Evolutionary conservation across 139 green algal genomes (phyloP), one percentile per base, ranked within the genome.

Genomic region (Micromonas commoda): DNA sequence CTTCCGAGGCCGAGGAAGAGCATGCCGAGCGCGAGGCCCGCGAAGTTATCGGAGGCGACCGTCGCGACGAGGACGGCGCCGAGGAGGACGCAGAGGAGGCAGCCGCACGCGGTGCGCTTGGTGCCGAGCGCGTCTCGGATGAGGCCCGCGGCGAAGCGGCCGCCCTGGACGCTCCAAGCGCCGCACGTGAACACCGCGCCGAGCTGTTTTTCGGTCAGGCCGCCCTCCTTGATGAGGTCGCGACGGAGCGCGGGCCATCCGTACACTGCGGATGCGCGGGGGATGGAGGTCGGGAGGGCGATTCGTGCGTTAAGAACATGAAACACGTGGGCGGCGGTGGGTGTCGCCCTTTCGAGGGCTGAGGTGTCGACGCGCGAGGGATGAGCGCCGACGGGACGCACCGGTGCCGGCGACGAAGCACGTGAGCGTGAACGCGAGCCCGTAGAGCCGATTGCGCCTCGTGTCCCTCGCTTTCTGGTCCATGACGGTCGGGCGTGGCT

Each of bases 201-300:
- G 37, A 76, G 38, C 70, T 33, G 23, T 31, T 71, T 63, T 31
- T 78, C 72, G 32, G 24, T 28, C 0, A 33, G 20, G 13, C 21
- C 34, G 3, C 21, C 52, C 13, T 54, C 52, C 1, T 52, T 6
- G 37, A 71, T 1, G 2, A 78, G 31, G 29, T 35, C 23, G 20
- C 34, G n/a, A 2, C 72, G 72, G 29, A 78, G 53, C 16, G 54
- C 31, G 28, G 72, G 72, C 51, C 53, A 78, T n/a, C 72, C 72
- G 72, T 78, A 78, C 28, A 78, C 53, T 57, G 45, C 45, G n/a
- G n/a, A n/a, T n/a, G n/a, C n/a, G n/a, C n/a, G n/a, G n/a, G n/a
- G n/a, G n/a, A n/a, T n/a, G n/a, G n/a, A n/a, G n/a, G n/a, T n/a
- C n/a, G n/a, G n/a, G n/a, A n/a, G n/a, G n/a, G n/a, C n/a, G n/a